phyloP scores from a whole-genome alignment of 352 stramenopile species.

The Phytophthora boehmeriae region DNA sequence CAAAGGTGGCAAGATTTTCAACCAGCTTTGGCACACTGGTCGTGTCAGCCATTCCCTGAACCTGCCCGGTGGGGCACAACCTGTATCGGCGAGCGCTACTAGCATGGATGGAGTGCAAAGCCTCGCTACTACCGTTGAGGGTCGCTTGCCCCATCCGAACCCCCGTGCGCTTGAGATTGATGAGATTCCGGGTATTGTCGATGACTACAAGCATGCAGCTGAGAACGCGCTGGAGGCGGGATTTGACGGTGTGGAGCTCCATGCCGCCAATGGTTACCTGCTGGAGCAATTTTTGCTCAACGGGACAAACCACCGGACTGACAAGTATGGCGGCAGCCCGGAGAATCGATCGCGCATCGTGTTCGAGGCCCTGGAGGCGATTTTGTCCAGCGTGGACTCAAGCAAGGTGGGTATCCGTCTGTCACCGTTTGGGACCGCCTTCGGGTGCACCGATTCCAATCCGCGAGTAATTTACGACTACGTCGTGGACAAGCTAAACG shows the following conservation, averaged over 20 bases:
- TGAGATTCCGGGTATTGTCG: constrained; percentile 61
- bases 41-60: constrained; percentile 58
- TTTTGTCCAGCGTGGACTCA: constrained; percentile 37
- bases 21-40: constrained; percentile 89
- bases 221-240: constrained; percentile 71
- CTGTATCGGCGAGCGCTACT: constrained; percentile 51
- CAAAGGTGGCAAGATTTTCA: constrained; percentile 78
- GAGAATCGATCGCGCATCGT: constrained; percentile 83
- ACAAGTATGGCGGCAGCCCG: constrained; percentile 59
- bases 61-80: constrained; percentile 49
- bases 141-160: constrained; percentile 42
- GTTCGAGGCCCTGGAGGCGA: constrained; percentile 63
- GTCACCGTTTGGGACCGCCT: constrained; percentile 40
- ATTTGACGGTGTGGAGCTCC: constrained; percentile 92
- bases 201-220: constrained; percentile 35
- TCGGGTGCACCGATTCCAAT: constrained; percentile 49
- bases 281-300: constrained; percentile 89
- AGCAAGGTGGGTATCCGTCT: constrained; percentile 43
- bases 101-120: constrained; percentile 37
- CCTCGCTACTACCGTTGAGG: constrained; percentile 33
- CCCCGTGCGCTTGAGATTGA: constrained; percentile 68
- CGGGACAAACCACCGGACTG: constrained; percentile 68
- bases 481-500: constrained; percentile 40
- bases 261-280: constrained; percentile 92
- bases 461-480: constrained; percentile 47